These are phyloP conservation scores for Colletotrichum scovillei DNA, from an alignment of 2,329 filamentous ascomycete genomes.

Conservation along the genomic window DNA sequence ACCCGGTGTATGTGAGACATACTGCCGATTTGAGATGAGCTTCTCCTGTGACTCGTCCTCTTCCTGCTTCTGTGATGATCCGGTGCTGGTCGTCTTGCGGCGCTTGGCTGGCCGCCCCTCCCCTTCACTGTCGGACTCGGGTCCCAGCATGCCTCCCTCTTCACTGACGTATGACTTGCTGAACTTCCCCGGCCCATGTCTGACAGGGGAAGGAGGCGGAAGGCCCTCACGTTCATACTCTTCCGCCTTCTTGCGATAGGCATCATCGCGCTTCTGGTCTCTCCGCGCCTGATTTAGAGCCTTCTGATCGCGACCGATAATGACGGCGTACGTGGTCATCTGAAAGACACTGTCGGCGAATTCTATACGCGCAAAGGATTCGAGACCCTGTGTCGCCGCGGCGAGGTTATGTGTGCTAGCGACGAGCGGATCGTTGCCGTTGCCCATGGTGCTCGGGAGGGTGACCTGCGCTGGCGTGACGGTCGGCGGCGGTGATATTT, in stretches of 20 bases:
- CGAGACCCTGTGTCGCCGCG: conserved; percentile 55
- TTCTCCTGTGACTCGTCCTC: conserved; percentile 57
- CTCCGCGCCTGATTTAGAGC: conserved; percentile 66
- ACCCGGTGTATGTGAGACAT: conserved; percentile 69
- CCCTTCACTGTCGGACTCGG: conserved; percentile 68
- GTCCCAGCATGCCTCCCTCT: conserved; percentile 75
- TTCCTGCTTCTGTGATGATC: conserved; percentile 51
- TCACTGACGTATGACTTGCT: conserved; percentile 76
- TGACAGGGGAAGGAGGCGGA: conserved; percentile 62
- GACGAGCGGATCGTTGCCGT: conserved; percentile 39
- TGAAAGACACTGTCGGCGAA: conserved; percentile 83
- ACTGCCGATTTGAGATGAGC: conserved; percentile 68
- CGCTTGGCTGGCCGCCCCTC: conserved; percentile 58
- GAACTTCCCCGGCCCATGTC: conserved; percentile 64
- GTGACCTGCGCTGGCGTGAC: conserved; percentile 60
- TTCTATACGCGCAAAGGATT: conserved; percentile 71
- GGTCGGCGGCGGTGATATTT: conserved; percentile 55
- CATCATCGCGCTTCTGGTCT: conserved; percentile 60
- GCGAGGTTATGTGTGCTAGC: conserved; percentile 47
- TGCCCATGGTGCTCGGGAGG: conserved; percentile 50
- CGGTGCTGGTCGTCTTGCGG: conserved; percentile 57
- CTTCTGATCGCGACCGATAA: conserved; percentile 77
- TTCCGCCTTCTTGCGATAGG: conserved; percentile 56
- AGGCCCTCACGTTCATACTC: conserved; percentile 61
- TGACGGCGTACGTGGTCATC: conserved; percentile 79